phyloP scores from a whole-genome alignment of 1,284 basidiomycete genomes.

The Gymnopus androsaceus region DNA sequence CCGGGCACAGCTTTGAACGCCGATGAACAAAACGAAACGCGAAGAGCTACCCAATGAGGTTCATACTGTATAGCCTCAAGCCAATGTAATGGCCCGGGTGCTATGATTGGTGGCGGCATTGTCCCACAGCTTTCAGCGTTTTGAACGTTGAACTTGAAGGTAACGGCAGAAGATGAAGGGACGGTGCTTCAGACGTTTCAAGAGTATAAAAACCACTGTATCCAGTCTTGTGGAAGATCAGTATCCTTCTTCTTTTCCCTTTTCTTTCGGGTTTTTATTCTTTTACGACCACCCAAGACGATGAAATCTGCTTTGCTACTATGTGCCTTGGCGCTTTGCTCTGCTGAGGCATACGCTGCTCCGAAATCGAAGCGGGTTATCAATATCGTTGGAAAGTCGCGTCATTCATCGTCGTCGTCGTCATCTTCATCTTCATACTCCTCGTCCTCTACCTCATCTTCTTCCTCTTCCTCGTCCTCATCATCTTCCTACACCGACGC shows the following conservation, averaged over 20 bases:
- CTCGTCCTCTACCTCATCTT: background rate
- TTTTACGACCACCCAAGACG: background rate
- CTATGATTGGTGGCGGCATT: too few relatives aligned
- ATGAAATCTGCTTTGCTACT: background rate
- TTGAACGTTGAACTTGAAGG: too few relatives aligned
- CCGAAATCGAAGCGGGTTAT: background rate
- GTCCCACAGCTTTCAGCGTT: too few relatives aligned
- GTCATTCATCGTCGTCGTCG: background rate
- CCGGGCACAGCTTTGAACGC: too few relatives aligned
- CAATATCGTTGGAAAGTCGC: background rate
- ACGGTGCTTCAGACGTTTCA: too few relatives aligned
- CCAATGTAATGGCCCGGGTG: too few relatives aligned
- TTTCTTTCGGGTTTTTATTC: background rate
- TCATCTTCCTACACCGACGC: slow-evolving; percentile 24
- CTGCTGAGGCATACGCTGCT: background rate
- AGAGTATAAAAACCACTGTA: too few relatives aligned
- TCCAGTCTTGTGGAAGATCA: too few relatives aligned
- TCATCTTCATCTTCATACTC: background rate
- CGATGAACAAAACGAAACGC: too few relatives aligned
- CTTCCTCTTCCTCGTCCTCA: background rate
- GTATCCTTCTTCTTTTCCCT: background rate
- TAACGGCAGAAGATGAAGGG: too few relatives aligned
- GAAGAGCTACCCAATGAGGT: too few relatives aligned
- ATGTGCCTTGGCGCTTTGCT: background rate
- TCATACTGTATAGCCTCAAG: too few relatives aligned